Evolutionary conservation across 2,329 filamentous ascomycete genomes (phyloP).

Genomic region (Aspergillus sclerotialis): DNA sequence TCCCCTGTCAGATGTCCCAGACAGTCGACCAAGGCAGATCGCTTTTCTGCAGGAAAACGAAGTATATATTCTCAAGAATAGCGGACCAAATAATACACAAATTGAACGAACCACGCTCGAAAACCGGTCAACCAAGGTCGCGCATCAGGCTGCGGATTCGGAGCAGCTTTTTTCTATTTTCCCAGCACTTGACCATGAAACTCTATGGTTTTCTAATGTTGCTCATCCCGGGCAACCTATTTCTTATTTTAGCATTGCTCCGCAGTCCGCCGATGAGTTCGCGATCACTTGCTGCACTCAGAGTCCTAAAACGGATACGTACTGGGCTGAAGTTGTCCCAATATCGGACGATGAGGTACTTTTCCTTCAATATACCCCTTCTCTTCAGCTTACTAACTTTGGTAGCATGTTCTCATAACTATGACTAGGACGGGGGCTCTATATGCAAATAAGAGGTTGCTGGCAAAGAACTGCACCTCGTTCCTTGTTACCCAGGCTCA

Average conservation of each 20-base stretch:
- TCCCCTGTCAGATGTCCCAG: constrained; percentile 21
- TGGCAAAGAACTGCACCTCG: constrained; percentile 86
- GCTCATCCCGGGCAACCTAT: constrained; percentile 16
- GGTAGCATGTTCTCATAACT: constrained; percentile 49
- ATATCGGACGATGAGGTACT: constrained; percentile 35
- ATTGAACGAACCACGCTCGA: constrained; percentile 29
- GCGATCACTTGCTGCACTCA: constrained; percentile 20
- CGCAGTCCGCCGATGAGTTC: constrained; percentile 9
- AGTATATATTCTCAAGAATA: constrained; percentile 36
- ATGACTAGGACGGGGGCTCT: constrained; percentile 70
- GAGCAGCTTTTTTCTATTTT: constrained; percentile 33
- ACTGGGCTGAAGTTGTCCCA: constrained; percentile 30
- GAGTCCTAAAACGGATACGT: constrained; percentile 28
- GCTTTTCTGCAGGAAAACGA: constrained; percentile 38
- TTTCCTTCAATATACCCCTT: neutral
- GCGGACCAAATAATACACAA: constrained; percentile 19
- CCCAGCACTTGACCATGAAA: constrained; percentile 25
- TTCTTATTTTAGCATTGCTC: constrained; percentile 25
- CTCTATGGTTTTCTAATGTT: constrained; percentile 32
- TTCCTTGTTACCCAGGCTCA: constrained; percentile 76
- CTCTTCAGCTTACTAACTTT: constrained; percentile 9
- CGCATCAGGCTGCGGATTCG: constrained; percentile 24
- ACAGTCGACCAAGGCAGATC: constrained; percentile 38
- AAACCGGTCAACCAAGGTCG: constrained; percentile 21
- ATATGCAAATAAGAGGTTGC: constrained; percentile 65